These are phyloP conservation scores for Arabidopsis thaliana DNA, from an alignment of 345 rosid species.

Conservation along the genomic window TAIR10.1 NC_003070.9:22813501-22814000, in stretches of 20 bases:
- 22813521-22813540: not conserved
- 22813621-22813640: constrained; percentile 99
- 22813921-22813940: no score
- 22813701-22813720: constrained; percentile 92
- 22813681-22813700: constrained; percentile 99
- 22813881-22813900: not conserved
- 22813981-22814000: no score
- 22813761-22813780: not conserved
- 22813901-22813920: not conserved
- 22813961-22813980: no score
- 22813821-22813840: constrained; percentile 1
- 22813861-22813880: not conserved
- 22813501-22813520: constrained; percentile 1
- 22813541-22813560: not conserved
- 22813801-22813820: constrained; percentile 11
- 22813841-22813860: not conserved
- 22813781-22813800: constrained; percentile 11
- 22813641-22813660: constrained; percentile 94
- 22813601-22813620: constrained; percentile 69
- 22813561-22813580: not conserved
- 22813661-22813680: constrained; percentile 93
- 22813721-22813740: constrained; percentile 67
- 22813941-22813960: no score
- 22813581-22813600: not conserved
- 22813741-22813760: not conserved